Evolutionary conservation across 352 stramenopile genomes (phyloP).

Genomic region (Globisporangium abappressorium): DNA sequence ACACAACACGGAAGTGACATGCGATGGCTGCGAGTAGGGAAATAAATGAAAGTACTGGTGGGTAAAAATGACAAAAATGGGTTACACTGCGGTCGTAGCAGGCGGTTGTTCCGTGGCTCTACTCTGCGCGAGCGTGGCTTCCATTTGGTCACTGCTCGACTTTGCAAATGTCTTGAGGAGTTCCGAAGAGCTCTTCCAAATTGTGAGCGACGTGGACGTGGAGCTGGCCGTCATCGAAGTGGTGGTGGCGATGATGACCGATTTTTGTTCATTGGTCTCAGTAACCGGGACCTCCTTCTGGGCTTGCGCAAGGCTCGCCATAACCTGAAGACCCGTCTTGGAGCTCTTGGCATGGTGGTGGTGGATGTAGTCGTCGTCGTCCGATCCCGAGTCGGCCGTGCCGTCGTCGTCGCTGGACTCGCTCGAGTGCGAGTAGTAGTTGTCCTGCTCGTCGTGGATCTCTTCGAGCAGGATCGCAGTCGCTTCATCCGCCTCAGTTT

Average conservation of each 20-base stretch:
- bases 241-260: neutral
- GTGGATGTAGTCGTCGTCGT: conserved; percentile 12
- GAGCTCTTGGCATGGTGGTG: neutral
- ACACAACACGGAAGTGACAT: neutral
- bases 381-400: conserved; percentile 7
- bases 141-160: conserved; percentile 11
- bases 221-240: neutral
- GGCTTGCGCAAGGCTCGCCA: neutral
- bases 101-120: neutral
- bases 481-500: neutral
- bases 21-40: neutral
- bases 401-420: conserved; percentile 15
- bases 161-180: neutral
- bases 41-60: neutral
- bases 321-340: neutral
- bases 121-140: conserved; percentile 9
- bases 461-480: conserved; percentile 13
- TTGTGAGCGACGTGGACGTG: neutral
- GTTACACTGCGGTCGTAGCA: neutral
- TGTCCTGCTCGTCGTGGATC: conserved; percentile 22
- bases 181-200: neutral
- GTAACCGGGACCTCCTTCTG: neutral
- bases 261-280: neutral
- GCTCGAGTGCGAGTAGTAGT: conserved; percentile 17
- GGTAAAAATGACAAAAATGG: neutral